Evolutionary conservation across 2,329 filamentous ascomycete genomes (phyloP), one percentile per base, ranked within the genome.

Genomic region (Neofusicoccum laricinum): DNA sequence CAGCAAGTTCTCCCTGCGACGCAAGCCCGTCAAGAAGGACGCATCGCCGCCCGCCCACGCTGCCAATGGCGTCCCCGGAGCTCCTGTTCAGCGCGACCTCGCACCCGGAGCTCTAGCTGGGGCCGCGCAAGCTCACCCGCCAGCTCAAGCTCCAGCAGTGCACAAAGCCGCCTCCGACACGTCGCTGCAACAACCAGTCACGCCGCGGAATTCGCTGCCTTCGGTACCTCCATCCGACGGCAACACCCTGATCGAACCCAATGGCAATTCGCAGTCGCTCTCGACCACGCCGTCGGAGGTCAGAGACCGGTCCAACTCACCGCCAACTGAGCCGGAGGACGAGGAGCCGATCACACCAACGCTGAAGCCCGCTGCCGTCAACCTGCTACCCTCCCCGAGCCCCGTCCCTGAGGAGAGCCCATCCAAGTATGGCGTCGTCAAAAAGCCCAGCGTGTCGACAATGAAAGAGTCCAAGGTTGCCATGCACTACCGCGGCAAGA

Each of bases 401-500:
- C 65, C 66, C 19, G 57, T 67, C 7, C 65, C 62, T 15, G 65
- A 64, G 49, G 66, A 67, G 32, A 65, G 63, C 17, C 65, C 64
- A 8, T 66, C 65, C 38, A 66, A 67, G 36, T 67, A 65, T 41
- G 66, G 66, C 68, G 73, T 32, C 10, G 45, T 45, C 36, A 61
- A 64, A 25, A n/a, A 64, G 38, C 46, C 63, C 12, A 61, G 63
- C 49, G 41, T 30, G n/a, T 4, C 50, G 34, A 41, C 32, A 2
- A 63, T 63, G 48, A 51, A 43, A 25, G 38, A 63, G 17, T 25
- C 19, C 15, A 64, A 64, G 32, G 34, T 34, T 17, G 46, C 70
- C 41, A 71, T 73, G 61, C 75, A 76, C 57, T 63, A 67, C 41
- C 73, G 73, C 11, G 73, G 75, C 19, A 77, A 77, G 65, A 77